Evolutionary conservation across 2,329 filamentous ascomycete genomes (phyloP).

Genomic region (Colletotrichum truncatum): DNA sequence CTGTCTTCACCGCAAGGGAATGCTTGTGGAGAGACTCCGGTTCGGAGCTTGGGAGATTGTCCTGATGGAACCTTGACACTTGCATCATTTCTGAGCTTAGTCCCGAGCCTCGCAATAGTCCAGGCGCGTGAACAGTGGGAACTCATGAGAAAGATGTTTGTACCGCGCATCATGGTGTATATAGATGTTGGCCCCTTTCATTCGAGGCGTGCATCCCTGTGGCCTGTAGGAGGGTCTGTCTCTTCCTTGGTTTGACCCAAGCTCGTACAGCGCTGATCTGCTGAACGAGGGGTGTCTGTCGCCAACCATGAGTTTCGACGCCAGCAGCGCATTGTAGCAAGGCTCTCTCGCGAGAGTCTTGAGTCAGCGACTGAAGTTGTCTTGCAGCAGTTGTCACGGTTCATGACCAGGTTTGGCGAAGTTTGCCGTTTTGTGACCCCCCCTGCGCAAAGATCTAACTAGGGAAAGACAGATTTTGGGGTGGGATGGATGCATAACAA

Average conservation of each 20-base stretch:
- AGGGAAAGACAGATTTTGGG: background rate
- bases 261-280: background rate
- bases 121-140: background rate
- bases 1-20: slow-evolving; percentile 3
- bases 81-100: slow-evolving; percentile 16
- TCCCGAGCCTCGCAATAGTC: background rate
- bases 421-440: slow-evolving; percentile 1
- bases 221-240: background rate
- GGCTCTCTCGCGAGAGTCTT: background rate
- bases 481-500: background rate
- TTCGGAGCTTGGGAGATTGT: slow-evolving; percentile 22
- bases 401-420: slow-evolving; percentile 2
- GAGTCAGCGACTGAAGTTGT: background rate
- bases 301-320: background rate
- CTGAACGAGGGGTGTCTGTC: background rate
- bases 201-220: background rate
- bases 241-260: background rate
- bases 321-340: background rate
- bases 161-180: slow-evolving; percentile 17
- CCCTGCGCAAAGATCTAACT: slow-evolving; percentile 5
- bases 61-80: slow-evolving; percentile 9
- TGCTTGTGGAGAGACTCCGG: slow-evolving; percentile 17
- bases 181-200: background rate
- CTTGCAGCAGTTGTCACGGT: background rate
- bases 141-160: background rate